These are phyloP conservation scores for Saccharomyces hybrid DNA, from an alignment of 1,139 yeast genomes.

Conservation along the genomic window DNA sequence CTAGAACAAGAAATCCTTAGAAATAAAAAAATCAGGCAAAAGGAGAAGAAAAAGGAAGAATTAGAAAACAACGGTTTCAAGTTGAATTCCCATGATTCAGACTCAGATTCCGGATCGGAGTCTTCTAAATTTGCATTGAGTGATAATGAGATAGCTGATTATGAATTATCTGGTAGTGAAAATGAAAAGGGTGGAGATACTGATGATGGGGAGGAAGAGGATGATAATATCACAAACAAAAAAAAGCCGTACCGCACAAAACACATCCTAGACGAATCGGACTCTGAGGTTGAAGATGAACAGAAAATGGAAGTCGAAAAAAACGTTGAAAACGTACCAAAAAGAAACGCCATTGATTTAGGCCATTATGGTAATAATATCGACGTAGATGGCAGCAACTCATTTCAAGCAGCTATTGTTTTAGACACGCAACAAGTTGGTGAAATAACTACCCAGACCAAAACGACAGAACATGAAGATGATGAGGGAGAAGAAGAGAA, in stretches of 20 bases:
- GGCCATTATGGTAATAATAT: conserved; percentile 33
- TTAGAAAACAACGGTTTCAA: conserved; percentile 16
- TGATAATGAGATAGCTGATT: conserved; percentile 24
- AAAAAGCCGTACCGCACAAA: background rate
- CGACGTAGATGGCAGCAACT: conserved; percentile 5
- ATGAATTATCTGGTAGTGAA: conserved; percentile 23
- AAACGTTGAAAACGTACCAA: background rate
- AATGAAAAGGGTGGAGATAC: conserved; percentile 13
- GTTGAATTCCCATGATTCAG: conserved; percentile 5
- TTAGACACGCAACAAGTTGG: background rate
- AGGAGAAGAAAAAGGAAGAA: conserved; percentile 40
- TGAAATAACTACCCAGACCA: background rate
- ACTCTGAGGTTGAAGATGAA: conserved; percentile 10
- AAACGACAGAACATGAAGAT: conserved; percentile 7
- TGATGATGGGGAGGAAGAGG: conserved; percentile 13
- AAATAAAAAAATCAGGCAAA: conserved; percentile 43
- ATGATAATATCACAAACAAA: conserved; percentile 3
- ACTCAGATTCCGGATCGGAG: conserved; percentile 7
- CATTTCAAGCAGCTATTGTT: background rate
- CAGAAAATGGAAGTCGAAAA: background rate
- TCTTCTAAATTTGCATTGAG: conserved; percentile 29
- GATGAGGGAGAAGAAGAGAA: no score
- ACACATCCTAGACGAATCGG: background rate
- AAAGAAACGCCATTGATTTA: conserved; percentile 23
- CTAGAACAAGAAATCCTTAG: conserved; percentile 57